Conservation (phyloP, 2,329 filamentous ascomycete genomes). For the Didymella pomorum region DNA sequence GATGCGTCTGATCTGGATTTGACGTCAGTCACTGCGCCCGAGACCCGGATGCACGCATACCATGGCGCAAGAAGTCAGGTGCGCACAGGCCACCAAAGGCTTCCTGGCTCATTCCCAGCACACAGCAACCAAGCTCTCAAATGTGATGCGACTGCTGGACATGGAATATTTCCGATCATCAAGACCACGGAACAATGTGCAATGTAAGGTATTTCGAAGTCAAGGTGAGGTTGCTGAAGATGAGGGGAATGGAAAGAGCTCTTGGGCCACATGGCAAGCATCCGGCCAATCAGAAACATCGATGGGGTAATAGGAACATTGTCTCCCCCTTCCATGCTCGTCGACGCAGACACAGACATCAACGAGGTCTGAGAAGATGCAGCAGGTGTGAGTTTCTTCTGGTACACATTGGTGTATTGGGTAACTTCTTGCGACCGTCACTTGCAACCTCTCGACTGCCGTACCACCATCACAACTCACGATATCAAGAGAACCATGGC, state of each 20-base stretch:
- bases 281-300: constrained; percentile 16
- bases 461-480: background rate
- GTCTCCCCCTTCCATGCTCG: constrained; percentile 8
- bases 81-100: constrained; percentile 9
- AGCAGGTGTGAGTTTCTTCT: background rate
- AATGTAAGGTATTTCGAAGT: background rate
- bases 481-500: background rate
- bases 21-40: constrained; percentile 4
- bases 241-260: constrained; percentile 19
- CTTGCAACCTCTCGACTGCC: background rate
- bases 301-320: constrained; percentile 24
- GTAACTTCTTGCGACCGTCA: too few relatives aligned
- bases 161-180: background rate
- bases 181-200: background rate
- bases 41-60: background rate
- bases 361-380: background rate
- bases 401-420: background rate
- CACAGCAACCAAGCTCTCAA: background rate
- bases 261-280: constrained; percentile 21
- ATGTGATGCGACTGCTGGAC: too few relatives aligned
- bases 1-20: background rate
- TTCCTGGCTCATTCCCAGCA: background rate
- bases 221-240: constrained; percentile 12
- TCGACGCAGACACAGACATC: constrained; percentile 6
- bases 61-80: background rate